Base-by-base conservation (phyloP, 2,329 filamentous ascomycete species). In the Penicillium sp. region DNA sequence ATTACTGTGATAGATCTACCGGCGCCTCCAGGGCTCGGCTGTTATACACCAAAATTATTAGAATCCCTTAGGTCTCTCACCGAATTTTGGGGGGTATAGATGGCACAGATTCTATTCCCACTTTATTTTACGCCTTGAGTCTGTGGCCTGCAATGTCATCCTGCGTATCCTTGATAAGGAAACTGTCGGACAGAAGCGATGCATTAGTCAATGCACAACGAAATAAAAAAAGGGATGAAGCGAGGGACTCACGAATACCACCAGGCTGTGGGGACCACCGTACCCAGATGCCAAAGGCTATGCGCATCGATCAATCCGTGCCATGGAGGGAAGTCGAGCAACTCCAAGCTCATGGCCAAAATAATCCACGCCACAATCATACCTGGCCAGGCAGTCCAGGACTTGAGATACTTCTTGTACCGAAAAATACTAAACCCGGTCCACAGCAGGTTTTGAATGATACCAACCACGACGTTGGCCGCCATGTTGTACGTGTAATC, bases 401-500 rank as follows among this genome's bases (percentile, higher is more conserved):
- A 75, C 62, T 88, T 84, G 46, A 86, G 85, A 19, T 89, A 85
- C 73, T 86, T 86, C 62, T 82, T 80, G 76, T 93, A 98, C 65
- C 88, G 84, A 63, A 79, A 78, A 65, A 90, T 85, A 71, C 90
- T 93, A 76, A 96, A 97, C 74, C 85, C 89, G 44, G 83, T 90
- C 95, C 95, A 98, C 56, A 98, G 77, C 4, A 87, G 52, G 68
- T 98, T 96, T 70, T 92, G 88, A 5, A 93, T 74, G 41, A 92
- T 80, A 3, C 95, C 95, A 11, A 90, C 85, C 3, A 84, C 86
- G 21, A 99, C 90, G 69, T 98, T 99, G 51, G 93, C 95, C 1
- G 89, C 86, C 92, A 99, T 98, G 73, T 99, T 99, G 78, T 99
- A 99, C 5, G 89, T 90, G 73, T 99, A 99, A 75, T 98, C 90